Evolutionary conservation across 169 alveolate genomes (phyloP), one percentile per base, ranked within the genome.

Genomic region (Condylostoma magnum): DNA sequence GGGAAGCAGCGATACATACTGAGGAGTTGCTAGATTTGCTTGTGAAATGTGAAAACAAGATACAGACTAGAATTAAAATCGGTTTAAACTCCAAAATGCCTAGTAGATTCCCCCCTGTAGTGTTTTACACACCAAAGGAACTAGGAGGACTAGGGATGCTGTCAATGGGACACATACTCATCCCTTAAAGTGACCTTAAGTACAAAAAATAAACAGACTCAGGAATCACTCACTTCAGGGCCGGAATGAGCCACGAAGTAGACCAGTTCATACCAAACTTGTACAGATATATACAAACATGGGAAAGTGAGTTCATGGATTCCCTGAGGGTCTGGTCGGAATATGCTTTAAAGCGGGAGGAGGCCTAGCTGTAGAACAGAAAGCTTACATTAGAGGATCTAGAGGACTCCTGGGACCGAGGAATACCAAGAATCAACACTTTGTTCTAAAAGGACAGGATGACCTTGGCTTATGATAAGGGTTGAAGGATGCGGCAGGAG

Each of bases 81-180:
- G 99, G 99, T 1, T 85, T 99, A 56, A 99, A 99, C 85, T 96
- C 99, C 36, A 99, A 99, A 86, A 99, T 99, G 99, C 99, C 99
- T 43, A 92, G 99, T 36, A 91, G 99, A 33, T 99, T 99, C 95
- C 99, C 99, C 3, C 99, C 99, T 0, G 99, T 99, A 33, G 99
- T 99, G 18, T 99, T 99, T 86, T 99, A 99, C 87, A 99, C 99
- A 10, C 99, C 99, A 27, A 98, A 98, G 89, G 99, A 99, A 86
- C 90, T 99, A 73, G 99, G 99, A 8, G 99, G 99, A 0, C 81
- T 99, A 44, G 99, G 99, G 18, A 99, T 99, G 99, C 94, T 98
- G 36, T 97, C 99, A 2, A 97, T 98, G 99, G 99, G 99, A 0
- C 99, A 99, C 84, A 99, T 99, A 58, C 83, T 99, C 56, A 99